Evolutionary conservation across 805 yeast genomes (phyloP).

Genomic region (Myxozyma lipomycoides): DNA sequence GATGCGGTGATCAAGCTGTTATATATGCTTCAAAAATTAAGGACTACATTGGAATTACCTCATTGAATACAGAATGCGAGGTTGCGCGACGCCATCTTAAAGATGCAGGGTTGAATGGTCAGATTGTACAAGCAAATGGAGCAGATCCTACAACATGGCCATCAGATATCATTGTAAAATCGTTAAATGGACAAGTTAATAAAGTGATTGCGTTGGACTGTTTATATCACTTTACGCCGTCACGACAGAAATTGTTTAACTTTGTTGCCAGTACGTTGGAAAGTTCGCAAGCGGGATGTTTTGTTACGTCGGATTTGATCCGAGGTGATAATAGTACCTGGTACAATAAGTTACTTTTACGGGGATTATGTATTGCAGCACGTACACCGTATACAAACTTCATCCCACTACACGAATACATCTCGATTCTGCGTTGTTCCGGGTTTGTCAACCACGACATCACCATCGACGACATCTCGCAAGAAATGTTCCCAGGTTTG

Average conservation of each 20-base stretch:
- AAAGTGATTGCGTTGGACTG: constrained; percentile 24
- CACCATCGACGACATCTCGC: constrained; percentile 15
- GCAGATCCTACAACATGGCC: constrained; percentile 22
- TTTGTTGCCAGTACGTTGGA: constrained; percentile 13
- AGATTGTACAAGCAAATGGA: constrained; percentile 8
- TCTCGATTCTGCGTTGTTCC: not conserved
- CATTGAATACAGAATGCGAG: constrained; percentile 9
- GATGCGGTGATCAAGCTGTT: constrained; percentile 26
- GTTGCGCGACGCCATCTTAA: constrained; percentile 3
- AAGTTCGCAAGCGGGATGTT: constrained; percentile 7
- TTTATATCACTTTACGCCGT: constrained; percentile 16
- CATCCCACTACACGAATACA: constrained; percentile 7
- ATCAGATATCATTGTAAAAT: not conserved
- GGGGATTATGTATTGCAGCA: constrained; percentile 4
- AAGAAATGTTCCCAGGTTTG: constrained; percentile 20
- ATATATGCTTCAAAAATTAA: constrained; percentile 13
- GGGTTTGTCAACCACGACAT: constrained; percentile 13
- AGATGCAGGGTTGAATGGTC: not conserved
- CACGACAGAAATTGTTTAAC: constrained; percentile 9
- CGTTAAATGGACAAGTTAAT: constrained; percentile 7
- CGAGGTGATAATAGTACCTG: not conserved
- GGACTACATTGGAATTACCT: constrained; percentile 19
- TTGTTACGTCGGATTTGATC: constrained; percentile 21
- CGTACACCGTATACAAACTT: constrained; percentile 17
- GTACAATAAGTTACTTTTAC: constrained; percentile 1